Base-by-base conservation (phyloP, 441 rosid genomes). In the Adansonia madagascariensis region DNA sequence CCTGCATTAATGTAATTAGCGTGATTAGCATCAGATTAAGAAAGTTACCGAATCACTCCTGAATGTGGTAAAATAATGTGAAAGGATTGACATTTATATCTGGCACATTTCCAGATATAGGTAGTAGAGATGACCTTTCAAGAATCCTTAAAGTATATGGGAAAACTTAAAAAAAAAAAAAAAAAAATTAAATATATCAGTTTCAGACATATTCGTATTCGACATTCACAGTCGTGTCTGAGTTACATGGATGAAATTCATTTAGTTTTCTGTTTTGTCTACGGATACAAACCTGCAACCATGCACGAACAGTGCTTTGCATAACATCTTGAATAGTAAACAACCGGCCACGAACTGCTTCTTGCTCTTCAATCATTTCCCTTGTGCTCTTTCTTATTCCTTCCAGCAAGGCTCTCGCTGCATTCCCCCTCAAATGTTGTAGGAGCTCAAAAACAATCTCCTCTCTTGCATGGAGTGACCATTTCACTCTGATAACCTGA, bases 381-480 rank as follows among this genome's bases (percentile, higher is more conserved):
- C 98, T 86, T 5, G 97, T 88, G 83, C 87, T 90, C 84, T 92
- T 92, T 65, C 88, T 85, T 85, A 91, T 83, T 75, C 80, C 92
- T 52, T 91, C 94, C 61, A 96, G 75, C 79, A 91, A 66, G 57
- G 15, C 77, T 64, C 92, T 89, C 43, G 87, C 67, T 22, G 71
- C 68, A 81, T 72, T 86, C 79, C 99, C 99, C 75, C 87, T 89
- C 77, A 96, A 84, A 82, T 96, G 98, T 60, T 89, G 98, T 69
- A 89, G 88, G 77, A 94, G 98, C 89, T 94, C 98, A 67, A 91
- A 96, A 80, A 94, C 85, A 7, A 96, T 96, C 88, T 96, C 99
- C 77, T 94, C 98, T 82, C 98, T 88, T 6, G 99, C 99, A 56
- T 96, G 99, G 35, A 96, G 97, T 7, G 99, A 94, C 98, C 99